Evolutionary conservation across 495 filamentous ascomycete species (phyloP), one percentile per base, ranked within the genome.

Genomic region (Tuber melanosporum): DNA sequence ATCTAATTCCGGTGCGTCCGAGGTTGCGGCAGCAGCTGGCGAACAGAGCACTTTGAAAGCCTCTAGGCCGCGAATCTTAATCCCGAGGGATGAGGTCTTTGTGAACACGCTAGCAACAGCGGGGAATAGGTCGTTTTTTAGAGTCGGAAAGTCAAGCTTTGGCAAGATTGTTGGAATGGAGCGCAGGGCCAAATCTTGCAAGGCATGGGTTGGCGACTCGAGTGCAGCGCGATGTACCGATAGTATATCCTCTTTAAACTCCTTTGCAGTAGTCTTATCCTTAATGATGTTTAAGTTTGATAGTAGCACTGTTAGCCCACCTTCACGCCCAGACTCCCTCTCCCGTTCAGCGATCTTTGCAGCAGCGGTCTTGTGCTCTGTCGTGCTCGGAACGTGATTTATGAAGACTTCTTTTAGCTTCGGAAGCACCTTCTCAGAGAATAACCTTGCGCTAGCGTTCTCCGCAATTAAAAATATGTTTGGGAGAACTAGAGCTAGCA

Each of bases 51-150:
- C 91, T 22, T 91, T 88, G 79, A 99, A 95, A 12, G 95, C 94
- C 83, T 97, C 93, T 39, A 98, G 85, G 26, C 94, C 94, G 47
- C 93, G 87, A 43, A 98, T 91, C 84, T 99, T 99, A 85, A 98
- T 98, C 5, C 91, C 92, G 70, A 99, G 89, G 81, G 93, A 97
- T 83, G 89, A 95, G 9, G 95, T 99, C 80, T 92, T 94, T 79
- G 91, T 93, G 83, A 99, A 99, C 1, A 97, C 94, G 15, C 87
- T 85, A 8, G 95, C 92, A 78, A 99, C 91, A 20, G 94, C 89
- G 0, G 95, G 95, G 82, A 99, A 99, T 0, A 99, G 87, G 46
- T 98, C 94, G 80, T 94, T 93, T 83, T 98, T 98, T 77, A 97
- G 92, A 3, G 95, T 98, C 72, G 91, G 94, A 79, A 98, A 98